Percentiles rank a stretch among this genome's conserved stretches.
These are phyloP conservation scores for Larix kaempferi DNA, from an alignment of 75 land plant genomes.

Conservation along the genomic window DNA sequence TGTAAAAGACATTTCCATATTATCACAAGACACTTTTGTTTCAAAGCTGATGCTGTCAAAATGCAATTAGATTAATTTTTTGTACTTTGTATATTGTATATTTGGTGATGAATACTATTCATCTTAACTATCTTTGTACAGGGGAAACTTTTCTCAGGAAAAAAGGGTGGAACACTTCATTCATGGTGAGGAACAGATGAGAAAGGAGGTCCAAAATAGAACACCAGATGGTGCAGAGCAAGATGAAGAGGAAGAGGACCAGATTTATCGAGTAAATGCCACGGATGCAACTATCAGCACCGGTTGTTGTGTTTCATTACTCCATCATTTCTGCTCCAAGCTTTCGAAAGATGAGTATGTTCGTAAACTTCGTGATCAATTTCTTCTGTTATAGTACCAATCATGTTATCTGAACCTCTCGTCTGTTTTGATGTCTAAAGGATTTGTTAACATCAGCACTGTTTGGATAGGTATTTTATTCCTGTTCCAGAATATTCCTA, in stretches of 20 bases:
- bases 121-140: slow-evolving; percentile 16
- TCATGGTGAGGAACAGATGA: slow-evolving; percentile 60
- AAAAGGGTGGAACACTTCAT: slow-evolving; percentile 43
- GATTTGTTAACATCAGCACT: background rate
- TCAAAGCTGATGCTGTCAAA: background rate
- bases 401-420: background rate
- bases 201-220: slow-evolving; percentile 41
- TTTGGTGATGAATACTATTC: background rate
- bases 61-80: background rate
- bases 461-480: slow-evolving; percentile 46
- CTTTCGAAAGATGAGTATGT: slow-evolving; percentile 76
- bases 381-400: too few relatives aligned
- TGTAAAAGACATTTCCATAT: background rate
- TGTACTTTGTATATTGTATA: background rate
- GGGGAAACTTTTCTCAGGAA: slow-evolving; percentile 65
- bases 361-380: background rate
- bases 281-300: slow-evolving; percentile 82
- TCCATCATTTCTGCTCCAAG: slow-evolving; percentile 83
- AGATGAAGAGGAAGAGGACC: slow-evolving; percentile 34
- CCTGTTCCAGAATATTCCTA: slow-evolving; percentile 62
- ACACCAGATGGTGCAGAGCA: slow-evolving; percentile 27
- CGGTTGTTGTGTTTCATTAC: slow-evolving; percentile 72
- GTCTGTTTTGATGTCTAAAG: background rate
- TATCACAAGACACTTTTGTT: background rate
- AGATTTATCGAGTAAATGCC: slow-evolving; percentile 54